Base-by-base conservation (phyloP, 1,139 yeast species). In the Yamadazyma friedrichii region DNA sequence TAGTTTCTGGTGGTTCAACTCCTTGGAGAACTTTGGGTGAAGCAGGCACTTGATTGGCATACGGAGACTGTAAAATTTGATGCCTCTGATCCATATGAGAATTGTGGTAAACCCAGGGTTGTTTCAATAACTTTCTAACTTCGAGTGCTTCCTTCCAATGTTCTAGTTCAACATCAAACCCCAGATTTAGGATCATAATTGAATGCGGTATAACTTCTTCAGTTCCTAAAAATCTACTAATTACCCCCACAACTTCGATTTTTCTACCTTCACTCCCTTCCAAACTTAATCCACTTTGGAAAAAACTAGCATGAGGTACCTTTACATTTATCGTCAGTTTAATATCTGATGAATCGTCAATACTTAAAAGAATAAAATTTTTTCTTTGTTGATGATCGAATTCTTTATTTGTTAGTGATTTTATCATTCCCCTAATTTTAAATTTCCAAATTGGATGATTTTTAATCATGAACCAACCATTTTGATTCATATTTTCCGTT, bases 131-230 rank as follows among this genome's bases (percentile, higher is more conserved):
- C 9, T 55, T 42, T 39, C 74, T 53, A 29, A 48, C 48, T 3
- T 50, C 45, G 28, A 74, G 33, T 6, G 62, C 53, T 8, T 52
- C 51, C 15, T 47, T 49, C 80, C 80, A 75, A 48, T 51, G 51
- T 8, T 51, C 53, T 2, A 66, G 39, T 42, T 66, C 73, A 2
- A 49, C 28, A 9, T 45, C 48, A 10, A 66, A 40, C 24, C 53
- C 56, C 31, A 47, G 30, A 6, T 43, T 62, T 27, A 59, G 32
- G 2, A 61, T 41, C 13, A 40, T 45, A 0, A 67, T 17, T 24
- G 43, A 44, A 2, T 61, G 59, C 3, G 61, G 60, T 4, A 47
- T 43, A 0, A 70, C 25, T 40, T 67, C 70, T 15, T 48, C 24
- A 13, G 9, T 24, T 15, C 27, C 22, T 2, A 30, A 30, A 27